Percentiles rank a stretch among this genome's conserved stretches.
Evolutionary conservation across 352 stramenopile genomes (phyloP).

Genomic region (Globisporangium polare): DNA sequence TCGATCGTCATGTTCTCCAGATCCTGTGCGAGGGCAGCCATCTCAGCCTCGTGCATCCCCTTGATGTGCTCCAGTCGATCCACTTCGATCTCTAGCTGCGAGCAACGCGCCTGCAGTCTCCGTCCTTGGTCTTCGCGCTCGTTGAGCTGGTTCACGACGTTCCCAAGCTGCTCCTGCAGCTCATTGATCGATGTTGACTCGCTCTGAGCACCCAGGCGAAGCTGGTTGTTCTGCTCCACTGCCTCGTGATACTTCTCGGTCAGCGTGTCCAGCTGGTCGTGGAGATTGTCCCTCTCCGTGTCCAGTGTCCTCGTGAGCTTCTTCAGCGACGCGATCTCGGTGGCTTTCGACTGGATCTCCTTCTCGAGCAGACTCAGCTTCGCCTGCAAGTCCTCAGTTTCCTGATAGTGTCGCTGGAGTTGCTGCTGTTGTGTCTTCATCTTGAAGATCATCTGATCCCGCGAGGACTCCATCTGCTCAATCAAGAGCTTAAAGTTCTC

Average conservation of each 20-base stretch:
- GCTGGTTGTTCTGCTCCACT: constrained; percentile 39
- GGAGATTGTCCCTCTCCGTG: constrained; percentile 63
- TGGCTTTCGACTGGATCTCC: constrained; percentile 34
- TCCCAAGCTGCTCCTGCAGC: constrained; percentile 56
- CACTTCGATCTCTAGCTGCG: constrained; percentile 49
- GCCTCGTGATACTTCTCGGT: constrained; percentile 71
- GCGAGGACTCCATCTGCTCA: constrained; percentile 80
- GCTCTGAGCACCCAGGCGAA: constrained; percentile 32
- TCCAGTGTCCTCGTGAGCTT: constrained; percentile 66
- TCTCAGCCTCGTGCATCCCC: constrained; percentile 60
- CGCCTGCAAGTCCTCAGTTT: constrained; percentile 47
- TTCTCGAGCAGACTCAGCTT: constrained; percentile 45
- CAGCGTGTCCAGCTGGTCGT: constrained; percentile 63
- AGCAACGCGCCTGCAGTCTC: constrained; percentile 35
- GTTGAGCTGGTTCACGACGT: constrained; percentile 56
- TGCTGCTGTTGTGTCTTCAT: constrained; percentile 72
- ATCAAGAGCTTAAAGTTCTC: constrained; percentile 74
- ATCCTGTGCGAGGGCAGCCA: constrained; percentile 64
- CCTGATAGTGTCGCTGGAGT: constrained; percentile 45
- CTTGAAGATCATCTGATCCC: constrained; percentile 75
- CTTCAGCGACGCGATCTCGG: constrained; percentile 59
- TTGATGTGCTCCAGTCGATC: constrained; percentile 56
- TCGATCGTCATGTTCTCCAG: constrained; percentile 88
- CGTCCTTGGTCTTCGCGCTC: constrained; percentile 42
- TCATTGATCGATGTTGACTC: constrained; percentile 30